Percentiles rank a stretch among this genome's conserved stretches.
Conservation (phyloP, 2,329 filamentous ascomycete species). For the Dendryphion nanum region DNA sequence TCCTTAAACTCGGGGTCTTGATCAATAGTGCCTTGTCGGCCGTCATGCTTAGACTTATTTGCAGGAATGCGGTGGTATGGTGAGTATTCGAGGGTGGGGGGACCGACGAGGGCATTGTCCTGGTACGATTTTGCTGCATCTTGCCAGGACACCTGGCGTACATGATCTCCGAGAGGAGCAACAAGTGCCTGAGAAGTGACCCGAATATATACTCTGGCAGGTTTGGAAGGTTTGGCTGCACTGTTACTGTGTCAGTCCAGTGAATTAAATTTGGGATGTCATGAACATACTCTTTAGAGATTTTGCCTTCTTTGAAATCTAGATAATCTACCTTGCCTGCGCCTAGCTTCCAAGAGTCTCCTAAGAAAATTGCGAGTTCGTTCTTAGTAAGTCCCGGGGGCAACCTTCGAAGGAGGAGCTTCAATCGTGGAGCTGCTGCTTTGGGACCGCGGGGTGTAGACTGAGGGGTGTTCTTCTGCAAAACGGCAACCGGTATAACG, state of each 20-base stretch:
- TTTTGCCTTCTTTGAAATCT: conserved; percentile 69
- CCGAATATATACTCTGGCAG: conserved; percentile 79
- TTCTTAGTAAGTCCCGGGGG: conserved; percentile 79
- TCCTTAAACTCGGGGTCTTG: conserved; percentile 94
- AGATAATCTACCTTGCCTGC: conserved; percentile 84
- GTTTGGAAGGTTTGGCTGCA: conserved; percentile 75
- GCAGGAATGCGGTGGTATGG: conserved; percentile 80
- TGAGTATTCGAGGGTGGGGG: conserved; percentile 77
- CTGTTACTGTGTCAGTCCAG: conserved; percentile 16
- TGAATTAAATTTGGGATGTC: not conserved
- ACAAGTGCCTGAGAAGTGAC: conserved; percentile 71
- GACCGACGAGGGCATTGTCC: conserved; percentile 71
- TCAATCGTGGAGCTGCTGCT: conserved; percentile 64
- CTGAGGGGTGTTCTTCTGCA: conserved; percentile 35
- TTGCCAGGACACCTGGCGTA: conserved; percentile 70
- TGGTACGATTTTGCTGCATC: conserved; percentile 77
- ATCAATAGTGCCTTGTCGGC: conserved; percentile 90
- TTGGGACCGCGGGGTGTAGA: conserved; percentile 35
- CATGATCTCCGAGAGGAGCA: conserved; percentile 63
- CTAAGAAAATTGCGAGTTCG: conserved; percentile 72
- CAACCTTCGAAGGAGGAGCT: conserved; percentile 79
- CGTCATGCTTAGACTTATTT: conserved; percentile 72
- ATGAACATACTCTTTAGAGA: conserved; percentile 73
- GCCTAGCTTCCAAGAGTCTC: conserved; percentile 78
- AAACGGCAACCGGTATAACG: conserved; percentile 36